These are phyloP conservation scores for Colletotrichum musicola DNA, from an alignment of 2,329 filamentous ascomycete species.

Conservation along the genomic window DNA sequence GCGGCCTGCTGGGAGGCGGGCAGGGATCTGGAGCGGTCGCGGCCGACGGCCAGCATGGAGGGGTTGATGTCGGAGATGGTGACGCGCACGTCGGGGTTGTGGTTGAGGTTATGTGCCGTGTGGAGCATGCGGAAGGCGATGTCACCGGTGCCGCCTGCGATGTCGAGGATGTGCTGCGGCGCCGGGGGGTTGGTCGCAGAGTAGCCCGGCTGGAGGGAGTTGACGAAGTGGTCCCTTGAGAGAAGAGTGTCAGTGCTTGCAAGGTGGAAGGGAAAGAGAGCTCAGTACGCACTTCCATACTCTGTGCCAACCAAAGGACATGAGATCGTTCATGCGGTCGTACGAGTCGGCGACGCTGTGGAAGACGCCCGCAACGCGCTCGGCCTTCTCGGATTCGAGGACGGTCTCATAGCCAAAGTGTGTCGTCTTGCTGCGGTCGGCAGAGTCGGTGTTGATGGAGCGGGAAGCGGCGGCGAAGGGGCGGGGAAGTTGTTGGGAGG, in stretches of 20 bases:
- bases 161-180: constrained; percentile 86
- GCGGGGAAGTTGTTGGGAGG: constrained; percentile 26
- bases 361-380: constrained; percentile 86
- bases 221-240: constrained; percentile 86
- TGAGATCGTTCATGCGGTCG: constrained; percentile 98
- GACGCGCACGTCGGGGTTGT: constrained; percentile 78
- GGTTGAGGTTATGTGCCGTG: constrained; percentile 84
- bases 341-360: constrained; percentile 95
- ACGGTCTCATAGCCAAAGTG: constrained; percentile 94
- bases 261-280: constrained; percentile 12
- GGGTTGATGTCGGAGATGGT: constrained; percentile 97
- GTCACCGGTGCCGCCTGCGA: constrained; percentile 96
- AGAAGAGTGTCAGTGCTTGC: constrained; percentile 27
- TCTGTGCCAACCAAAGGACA: constrained; percentile 97
- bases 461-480: constrained; percentile 47
- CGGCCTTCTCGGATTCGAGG: constrained; percentile 80
- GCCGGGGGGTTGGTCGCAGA: constrained; percentile 57
- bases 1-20: constrained; percentile 67
- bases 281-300: constrained; percentile 80
- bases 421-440: constrained; percentile 70
- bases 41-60: constrained; percentile 91
- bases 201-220: constrained; percentile 86
- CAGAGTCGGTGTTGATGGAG: constrained; percentile 42
- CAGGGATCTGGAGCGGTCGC: constrained; percentile 76
- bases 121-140: constrained; percentile 97